phyloP scores from a whole-genome alignment of 768 basidiomycete species.

The Rhizopogon rudus region DNA sequence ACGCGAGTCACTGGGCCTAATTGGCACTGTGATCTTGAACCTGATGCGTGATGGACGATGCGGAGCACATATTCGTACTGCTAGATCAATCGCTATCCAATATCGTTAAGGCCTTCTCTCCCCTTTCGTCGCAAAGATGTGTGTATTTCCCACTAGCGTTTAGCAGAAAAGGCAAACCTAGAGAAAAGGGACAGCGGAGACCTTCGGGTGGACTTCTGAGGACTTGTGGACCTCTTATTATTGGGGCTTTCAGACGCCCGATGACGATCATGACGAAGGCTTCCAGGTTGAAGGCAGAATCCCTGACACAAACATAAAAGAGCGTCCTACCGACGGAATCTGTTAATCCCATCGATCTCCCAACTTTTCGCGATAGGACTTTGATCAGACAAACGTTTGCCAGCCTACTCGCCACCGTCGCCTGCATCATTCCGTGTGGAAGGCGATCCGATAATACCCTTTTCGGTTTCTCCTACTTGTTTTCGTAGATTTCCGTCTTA shows the following conservation, averaged over 20 bases:
- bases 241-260: no score
- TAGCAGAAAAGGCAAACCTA: not conserved
- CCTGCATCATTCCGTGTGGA: not conserved
- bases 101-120: not conserved
- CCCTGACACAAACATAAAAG: no score
- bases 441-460: constrained; percentile 29
- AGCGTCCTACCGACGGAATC: not conserved
- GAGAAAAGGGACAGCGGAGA: not conserved
- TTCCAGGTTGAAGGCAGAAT: no score
- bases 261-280: no score
- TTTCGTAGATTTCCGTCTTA: constrained; percentile 15
- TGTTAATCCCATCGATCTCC: not conserved
- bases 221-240: not conserved
- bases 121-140: not conserved
- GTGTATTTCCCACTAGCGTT: not conserved
- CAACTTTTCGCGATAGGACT: not conserved
- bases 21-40: no score
- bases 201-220: not conserved
- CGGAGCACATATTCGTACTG: not conserved
- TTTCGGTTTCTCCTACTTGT: constrained; percentile 18
- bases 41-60: not conserved
- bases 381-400: constrained; percentile 5
- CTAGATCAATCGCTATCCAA: no score
- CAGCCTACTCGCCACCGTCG: constrained; percentile 4
- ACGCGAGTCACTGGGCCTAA: no score